Percentiles rank a stretch among this genome's conserved stretches.
phyloP scores from a whole-genome alignment of 305 asterid species.

The Fraxinus ornus region DNA sequence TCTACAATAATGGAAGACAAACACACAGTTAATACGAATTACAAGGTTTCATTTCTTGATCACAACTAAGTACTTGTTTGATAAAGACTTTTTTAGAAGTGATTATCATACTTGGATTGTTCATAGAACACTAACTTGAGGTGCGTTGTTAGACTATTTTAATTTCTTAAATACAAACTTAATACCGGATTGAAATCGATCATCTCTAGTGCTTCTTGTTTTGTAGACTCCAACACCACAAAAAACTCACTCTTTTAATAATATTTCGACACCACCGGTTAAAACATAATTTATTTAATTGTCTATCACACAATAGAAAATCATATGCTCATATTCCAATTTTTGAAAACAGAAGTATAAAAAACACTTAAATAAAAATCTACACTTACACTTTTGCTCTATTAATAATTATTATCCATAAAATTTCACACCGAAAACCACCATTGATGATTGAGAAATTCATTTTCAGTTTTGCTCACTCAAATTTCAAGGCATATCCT shows the following conservation, averaged over 20 bases:
- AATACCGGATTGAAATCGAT: not conserved
- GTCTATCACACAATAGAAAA: slow-evolving; percentile 15
- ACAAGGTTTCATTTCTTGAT: no score
- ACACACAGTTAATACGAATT: no score
- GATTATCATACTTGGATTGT: no score
- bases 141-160: not conserved
- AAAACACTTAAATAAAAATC: slow-evolving; percentile 29
- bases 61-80: no score
- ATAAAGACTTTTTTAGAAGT: no score
- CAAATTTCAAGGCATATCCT: slow-evolving; percentile 36
- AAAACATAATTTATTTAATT: slow-evolving; percentile 36
- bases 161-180: not conserved
- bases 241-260: not conserved
- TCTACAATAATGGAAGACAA: no score
- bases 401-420: slow-evolving; percentile 18
- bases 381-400: slow-evolving; percentile 23
- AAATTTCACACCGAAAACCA: slow-evolving; percentile 12
- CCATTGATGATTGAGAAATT: not conserved
- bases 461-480: not conserved
- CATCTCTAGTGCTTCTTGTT: not conserved
- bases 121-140: no score
- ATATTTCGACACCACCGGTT: not conserved
- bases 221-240: not conserved
- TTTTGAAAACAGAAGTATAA: slow-evolving; percentile 5
- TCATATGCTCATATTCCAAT: slow-evolving; percentile 22